Conservation (phyloP, 2,329 filamentous ascomycete genomes). For the Fusarium armeniacum region DNA sequence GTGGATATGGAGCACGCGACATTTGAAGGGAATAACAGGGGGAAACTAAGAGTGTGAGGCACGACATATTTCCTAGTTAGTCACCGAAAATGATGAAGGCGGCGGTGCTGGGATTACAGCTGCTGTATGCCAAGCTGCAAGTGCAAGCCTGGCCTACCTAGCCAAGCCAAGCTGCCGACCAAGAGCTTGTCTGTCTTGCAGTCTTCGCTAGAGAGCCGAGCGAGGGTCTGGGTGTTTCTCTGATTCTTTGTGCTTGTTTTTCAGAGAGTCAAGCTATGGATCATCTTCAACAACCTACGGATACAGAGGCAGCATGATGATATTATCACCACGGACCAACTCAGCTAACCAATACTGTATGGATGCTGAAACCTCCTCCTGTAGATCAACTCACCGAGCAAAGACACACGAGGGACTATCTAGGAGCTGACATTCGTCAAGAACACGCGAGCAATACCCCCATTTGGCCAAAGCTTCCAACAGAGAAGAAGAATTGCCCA, state of each 20-base stretch:
- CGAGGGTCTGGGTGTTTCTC: not conserved
- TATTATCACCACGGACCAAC: not conserved
- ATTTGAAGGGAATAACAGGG: slow-evolving; percentile 7
- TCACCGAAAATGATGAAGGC: slow-evolving; percentile 38
- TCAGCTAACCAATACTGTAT: not conserved
- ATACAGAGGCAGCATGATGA: not conserved
- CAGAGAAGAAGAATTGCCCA: slow-evolving; percentile 13
- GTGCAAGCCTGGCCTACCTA: not conserved
- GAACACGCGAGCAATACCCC: slow-evolving; percentile 43
- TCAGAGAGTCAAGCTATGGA: too few species aligned
- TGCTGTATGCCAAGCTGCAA: slow-evolving; percentile 30
- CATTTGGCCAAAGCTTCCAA: slow-evolving; percentile 13
- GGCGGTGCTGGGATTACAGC: slow-evolving; percentile 5
- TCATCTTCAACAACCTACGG: too few species aligned
- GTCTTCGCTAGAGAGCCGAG: slow-evolving; percentile 1
- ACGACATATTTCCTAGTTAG: slow-evolving; percentile 44
- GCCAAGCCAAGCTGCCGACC: not conserved
- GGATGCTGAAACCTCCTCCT: not conserved
- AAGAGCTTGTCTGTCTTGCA: slow-evolving; percentile 6
- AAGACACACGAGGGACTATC: not conserved
- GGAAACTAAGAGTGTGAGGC: slow-evolving; percentile 11
- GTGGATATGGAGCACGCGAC: slow-evolving; percentile 15
- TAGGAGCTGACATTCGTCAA: not conserved
- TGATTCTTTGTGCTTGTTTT: not conserved
- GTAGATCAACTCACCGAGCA: not conserved